Evolutionary conservation across 306 rosid species (phyloP).

Genomic region (Adenanthera pavonina): DNA sequence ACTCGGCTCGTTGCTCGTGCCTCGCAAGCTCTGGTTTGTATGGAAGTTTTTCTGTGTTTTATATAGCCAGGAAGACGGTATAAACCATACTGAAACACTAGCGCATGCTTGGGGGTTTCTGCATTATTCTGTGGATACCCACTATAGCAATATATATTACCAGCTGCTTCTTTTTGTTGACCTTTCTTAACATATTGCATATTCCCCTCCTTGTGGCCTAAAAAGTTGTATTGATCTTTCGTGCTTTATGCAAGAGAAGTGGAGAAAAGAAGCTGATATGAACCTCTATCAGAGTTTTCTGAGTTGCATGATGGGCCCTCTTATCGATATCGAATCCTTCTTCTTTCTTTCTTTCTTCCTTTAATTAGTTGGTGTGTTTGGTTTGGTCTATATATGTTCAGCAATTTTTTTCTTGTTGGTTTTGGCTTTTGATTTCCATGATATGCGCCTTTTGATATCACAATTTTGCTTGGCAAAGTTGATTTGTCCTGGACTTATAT

Average conservation of each 20-base stretch:
- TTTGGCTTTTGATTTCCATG: not conserved
- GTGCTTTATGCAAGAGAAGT: constrained; percentile 25
- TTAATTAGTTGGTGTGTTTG: not conserved
- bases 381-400: not conserved
- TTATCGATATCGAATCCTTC: constrained; percentile 9
- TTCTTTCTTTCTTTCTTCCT: not conserved
- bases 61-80: constrained; percentile 39
- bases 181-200: constrained; percentile 26
- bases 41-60: not conserved
- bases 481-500: not conserved
- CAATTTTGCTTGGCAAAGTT: constrained; percentile 6
- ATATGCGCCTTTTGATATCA: constrained; percentile 1
- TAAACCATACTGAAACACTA: constrained; percentile 41
- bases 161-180: constrained; percentile 1
- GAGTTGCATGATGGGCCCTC: not conserved
- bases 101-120: constrained; percentile 46
- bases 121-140: constrained; percentile 42
- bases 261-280: constrained; percentile 38
- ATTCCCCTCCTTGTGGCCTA: constrained; percentile 31
- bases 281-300: not conserved
- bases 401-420: not conserved
- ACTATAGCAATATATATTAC: not conserved
- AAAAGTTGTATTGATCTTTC: constrained; percentile 14
- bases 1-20: not conserved
- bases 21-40: not conserved